phyloP scores from a whole-genome alignment of 1,139 yeast species.

The Wickerhamomyces sp. region DNA sequence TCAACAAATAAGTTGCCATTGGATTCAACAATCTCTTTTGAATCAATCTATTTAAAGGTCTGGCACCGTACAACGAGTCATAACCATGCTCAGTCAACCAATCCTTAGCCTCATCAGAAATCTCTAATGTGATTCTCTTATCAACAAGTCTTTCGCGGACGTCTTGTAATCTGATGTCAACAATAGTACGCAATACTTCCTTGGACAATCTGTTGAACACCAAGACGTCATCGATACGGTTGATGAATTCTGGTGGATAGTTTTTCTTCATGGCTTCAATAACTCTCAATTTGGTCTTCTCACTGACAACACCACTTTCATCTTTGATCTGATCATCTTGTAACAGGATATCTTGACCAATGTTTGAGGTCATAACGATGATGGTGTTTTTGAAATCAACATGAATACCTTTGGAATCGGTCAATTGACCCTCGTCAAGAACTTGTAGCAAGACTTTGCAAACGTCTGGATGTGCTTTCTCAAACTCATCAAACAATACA shows the following conservation, averaged over 20 bases:
- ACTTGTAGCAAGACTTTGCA: slow-evolving; percentile 86
- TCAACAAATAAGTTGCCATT: slow-evolving; percentile 71
- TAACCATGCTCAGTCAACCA: slow-evolving; percentile 84
- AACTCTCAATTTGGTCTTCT: slow-evolving; percentile 49
- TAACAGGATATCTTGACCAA: slow-evolving; percentile 85
- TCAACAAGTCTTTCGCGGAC: slow-evolving; percentile 74
- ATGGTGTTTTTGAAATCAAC: slow-evolving; percentile 93
- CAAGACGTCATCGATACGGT: slow-evolving; percentile 85
- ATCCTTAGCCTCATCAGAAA: slow-evolving; percentile 59
- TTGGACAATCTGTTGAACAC: slow-evolving; percentile 87
- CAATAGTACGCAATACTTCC: slow-evolving; percentile 65
- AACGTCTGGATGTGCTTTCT: slow-evolving; percentile 93
- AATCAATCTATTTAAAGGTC: slow-evolving; percentile 88
- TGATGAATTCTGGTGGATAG: slow-evolving; percentile 93
- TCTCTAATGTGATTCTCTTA: slow-evolving; percentile 63
- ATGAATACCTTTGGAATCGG: slow-evolving; percentile 92
- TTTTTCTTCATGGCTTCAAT: slow-evolving; percentile 59
- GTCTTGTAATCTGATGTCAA: slow-evolving; percentile 77
- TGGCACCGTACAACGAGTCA: slow-evolving; percentile 89
- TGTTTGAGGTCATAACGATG: slow-evolving; percentile 95
- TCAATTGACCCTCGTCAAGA: slow-evolving; percentile 87
- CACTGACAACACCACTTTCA: slow-evolving; percentile 42
- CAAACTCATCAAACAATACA: slow-evolving; percentile 90
- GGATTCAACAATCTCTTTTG: slow-evolving; percentile 82
- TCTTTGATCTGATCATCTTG: slow-evolving; percentile 50